Base-by-base conservation (phyloP, 139 green algal genomes). In the Closterium sp. region DNA sequence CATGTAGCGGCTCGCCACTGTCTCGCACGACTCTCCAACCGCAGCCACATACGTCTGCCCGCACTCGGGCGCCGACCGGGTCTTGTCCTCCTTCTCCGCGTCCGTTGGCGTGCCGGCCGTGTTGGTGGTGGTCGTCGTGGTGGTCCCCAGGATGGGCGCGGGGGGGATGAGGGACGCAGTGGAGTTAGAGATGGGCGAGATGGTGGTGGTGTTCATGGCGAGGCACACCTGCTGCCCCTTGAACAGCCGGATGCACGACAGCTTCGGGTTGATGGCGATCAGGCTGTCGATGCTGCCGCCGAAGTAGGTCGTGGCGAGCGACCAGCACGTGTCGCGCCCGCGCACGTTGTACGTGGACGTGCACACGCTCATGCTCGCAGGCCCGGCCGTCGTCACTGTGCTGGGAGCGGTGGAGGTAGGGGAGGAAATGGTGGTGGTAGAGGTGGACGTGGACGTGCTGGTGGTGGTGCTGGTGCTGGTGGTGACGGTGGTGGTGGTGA, bases 211-310 rank as follows among this genome's bases (percentile, higher is more conserved):
- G 31, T 87, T 33, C 84, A 35, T 87, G 9, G 25, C 31, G 31
- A 87, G 84, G 84, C 84, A 87, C 31, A 87, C 31, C 25, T 87
- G 84, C 84, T 87, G 84, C 31, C 84, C 84, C 23, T 33, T 34
- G 84, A 87, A 87, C 31, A 87, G 84, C 0, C 32, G 84, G 84
- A 35, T 87, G 84, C 84, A 87, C 10, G 31, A 35, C 23, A 87
- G 84, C 1, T 12, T 21, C 23, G 84, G 84, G 84, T 87, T 87
- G 84, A 35, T 35, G 23, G 84, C 31, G 10, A 87, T 19, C 19
- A 87, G 84, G 31, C 23, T 23, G 55, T 76, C 25, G 55, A 76
- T 76, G 55, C 55, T 76, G 55, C 55, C 55, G 55, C 55, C 55
- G 55, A 76, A 76, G 4, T 76, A 76, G 2, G 55, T 76, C 0